phyloP scores from a whole-genome alignment of 805 yeast species.

The Teunomyces funiuensis region DNA sequence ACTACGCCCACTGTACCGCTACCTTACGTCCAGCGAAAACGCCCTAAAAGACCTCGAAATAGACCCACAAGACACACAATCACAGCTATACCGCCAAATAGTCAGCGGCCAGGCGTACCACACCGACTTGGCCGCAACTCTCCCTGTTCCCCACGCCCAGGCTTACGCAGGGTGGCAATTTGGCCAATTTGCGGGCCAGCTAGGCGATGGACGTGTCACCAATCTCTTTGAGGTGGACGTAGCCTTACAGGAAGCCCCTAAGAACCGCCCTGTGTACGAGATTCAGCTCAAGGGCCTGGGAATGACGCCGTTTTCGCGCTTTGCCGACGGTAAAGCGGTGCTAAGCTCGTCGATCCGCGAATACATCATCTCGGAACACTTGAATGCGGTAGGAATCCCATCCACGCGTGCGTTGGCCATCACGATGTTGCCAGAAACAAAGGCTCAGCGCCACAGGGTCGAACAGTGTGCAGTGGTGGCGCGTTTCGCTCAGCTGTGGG shows the following conservation, averaged over 20 bases:
- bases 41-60: constrained; percentile 68
- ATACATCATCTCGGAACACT: constrained; percentile 78
- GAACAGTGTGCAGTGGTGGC: constrained; percentile 86
- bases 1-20: constrained; percentile 48
- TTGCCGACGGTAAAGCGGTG: constrained; percentile 97
- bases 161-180: constrained; percentile 97
- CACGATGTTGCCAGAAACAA: constrained; percentile 68
- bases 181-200: constrained; percentile 94
- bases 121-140: constrained; percentile 27
- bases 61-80: constrained; percentile 32
- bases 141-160: constrained; percentile 78
- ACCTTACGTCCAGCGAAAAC: constrained; percentile 55
- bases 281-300: constrained; percentile 93
- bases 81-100: constrained; percentile 49
- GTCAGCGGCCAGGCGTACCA: constrained; percentile 57
- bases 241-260: constrained; percentile 7
- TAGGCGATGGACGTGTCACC: constrained; percentile 93
- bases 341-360: constrained; percentile 85
- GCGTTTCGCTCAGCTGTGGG: constrained; percentile 83
- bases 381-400: constrained; percentile 81
- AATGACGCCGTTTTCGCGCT: constrained; percentile 84
- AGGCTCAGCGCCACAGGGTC: constrained; percentile 67
- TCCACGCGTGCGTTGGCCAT: constrained; percentile 80
- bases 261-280: constrained; percentile 49
- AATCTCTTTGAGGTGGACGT: constrained; percentile 72